These are phyloP conservation scores for Pinus albicaulis DNA, from an alignment of 75 land plant species.

Conservation along the genomic window DNA sequence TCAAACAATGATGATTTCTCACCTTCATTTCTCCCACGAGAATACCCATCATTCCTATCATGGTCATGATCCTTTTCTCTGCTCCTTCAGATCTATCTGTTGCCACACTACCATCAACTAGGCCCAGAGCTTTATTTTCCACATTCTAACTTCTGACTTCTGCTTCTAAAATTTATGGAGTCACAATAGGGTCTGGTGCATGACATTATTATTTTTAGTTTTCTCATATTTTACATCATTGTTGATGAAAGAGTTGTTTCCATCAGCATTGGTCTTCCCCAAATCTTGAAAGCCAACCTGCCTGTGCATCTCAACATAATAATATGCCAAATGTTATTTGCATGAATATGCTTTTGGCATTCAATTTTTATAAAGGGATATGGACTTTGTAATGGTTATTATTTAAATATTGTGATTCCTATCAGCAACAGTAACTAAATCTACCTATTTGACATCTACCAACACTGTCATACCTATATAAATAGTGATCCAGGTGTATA, in stretches of 20 bases:
- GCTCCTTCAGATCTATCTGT: too few species aligned
- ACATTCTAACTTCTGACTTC: too few species aligned
- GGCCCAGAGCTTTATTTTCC: too few species aligned
- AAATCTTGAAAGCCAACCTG: constrained; percentile 4
- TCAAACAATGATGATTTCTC: too few species aligned
- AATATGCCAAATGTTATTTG: constrained; percentile 22
- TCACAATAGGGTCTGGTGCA: too few species aligned
- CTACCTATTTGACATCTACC: constrained; percentile 25
- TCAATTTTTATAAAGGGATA: constrained; percentile 25
- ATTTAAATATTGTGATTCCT: constrained; percentile 15
- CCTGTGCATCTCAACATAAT: constrained; percentile 11
- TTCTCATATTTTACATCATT: neutral
- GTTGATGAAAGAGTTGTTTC: neutral
- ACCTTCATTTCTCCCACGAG: too few species aligned
- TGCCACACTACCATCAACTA: too few species aligned
- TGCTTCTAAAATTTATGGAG: too few species aligned
- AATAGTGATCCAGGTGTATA: too few species aligned
- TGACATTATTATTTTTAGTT: neutral
- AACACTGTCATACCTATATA: constrained; percentile 16
- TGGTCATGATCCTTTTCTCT: too few species aligned
- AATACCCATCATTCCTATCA: too few species aligned
- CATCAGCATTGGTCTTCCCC: neutral
- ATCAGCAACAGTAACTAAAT: constrained; percentile 14
- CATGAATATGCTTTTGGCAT: neutral
- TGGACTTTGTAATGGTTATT: constrained; percentile 20